Evolutionary conservation across 2,329 filamentous ascomycete species (phyloP), one percentile per base, ranked within the genome.

Genomic region (Trichoderma sp.): DNA sequence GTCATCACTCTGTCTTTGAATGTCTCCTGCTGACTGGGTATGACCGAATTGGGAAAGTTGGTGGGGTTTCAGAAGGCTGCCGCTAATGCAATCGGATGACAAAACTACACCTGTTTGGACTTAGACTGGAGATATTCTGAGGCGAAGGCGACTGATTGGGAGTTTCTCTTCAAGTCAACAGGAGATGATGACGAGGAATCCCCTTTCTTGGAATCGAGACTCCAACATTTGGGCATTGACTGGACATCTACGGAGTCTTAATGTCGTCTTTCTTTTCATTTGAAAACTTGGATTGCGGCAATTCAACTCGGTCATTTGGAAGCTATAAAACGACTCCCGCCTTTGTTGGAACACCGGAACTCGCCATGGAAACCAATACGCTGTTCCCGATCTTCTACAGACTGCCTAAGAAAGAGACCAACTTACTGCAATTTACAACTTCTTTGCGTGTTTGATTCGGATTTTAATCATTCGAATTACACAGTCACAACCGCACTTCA

Each of bases 11-110:
- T 48, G 56, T 32, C 29, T 52, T 35, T 37, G 42, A 39, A 61
- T 54, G 57, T 56, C 57, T 45, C 27, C 48, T 39, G 65, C 65
- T 67, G 65, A 67, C 65, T 60, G 22, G 17, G 37, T 12, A 27
- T 61, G 25, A 53, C 57, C 58, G 5, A 15, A 67, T 61, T 45
- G 19, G 65, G 65, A 67, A 56, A 42, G 19, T 22, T 10, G 19
- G 57, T 61, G 65, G 65, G 17, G 57, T 19, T 12, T 42, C 45
- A 37, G 3, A 29, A 7, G 34, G n/a, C n/a, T 10, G 25, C 19
- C 27, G 35, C 65, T 67, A 67, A 61, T 67, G 65, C 48, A 67
- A 5, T 12, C 34, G n/a, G 57, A 59, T 67, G 65, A 67, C 65
- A 19, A 5, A 9, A 54, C 65, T 39, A 54, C 7, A 6, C 61